Conservation (phyloP, 108 stramenopile species). For the Epithemia pelagica region DNA sequence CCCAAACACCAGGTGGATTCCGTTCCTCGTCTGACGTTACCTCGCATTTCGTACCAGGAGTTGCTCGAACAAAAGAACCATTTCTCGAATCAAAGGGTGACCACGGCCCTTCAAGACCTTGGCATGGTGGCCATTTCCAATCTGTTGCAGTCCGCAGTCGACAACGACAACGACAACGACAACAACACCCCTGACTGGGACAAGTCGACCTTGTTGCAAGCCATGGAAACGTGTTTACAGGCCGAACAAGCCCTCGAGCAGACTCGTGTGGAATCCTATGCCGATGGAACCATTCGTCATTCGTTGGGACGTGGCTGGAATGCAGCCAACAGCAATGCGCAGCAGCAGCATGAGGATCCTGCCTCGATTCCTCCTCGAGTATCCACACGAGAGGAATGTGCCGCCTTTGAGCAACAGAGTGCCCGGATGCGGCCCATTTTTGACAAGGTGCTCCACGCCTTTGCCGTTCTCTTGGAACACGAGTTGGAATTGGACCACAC, state of each 20-base stretch:
- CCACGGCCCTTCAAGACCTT: conserved; percentile 18
- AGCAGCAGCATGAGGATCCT: background rate
- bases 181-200: background rate
- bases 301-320: conserved; percentile 30
- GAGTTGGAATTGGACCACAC: background rate
- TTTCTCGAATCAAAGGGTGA: background rate
- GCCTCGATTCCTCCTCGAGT: background rate
- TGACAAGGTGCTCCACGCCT: conserved; percentile 13
- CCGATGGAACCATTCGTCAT: conserved; percentile 29
- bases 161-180: background rate
- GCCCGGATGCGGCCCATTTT: conserved; percentile 18
- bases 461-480: conserved; percentile 10
- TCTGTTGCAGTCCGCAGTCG: conserved; percentile 10
- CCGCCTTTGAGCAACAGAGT: conserved; percentile 13
- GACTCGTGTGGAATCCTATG: conserved; percentile 9
- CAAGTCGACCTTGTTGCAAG: background rate
- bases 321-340: background rate
- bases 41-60: background rate
- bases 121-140: conserved; percentile 34
- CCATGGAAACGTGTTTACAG: conserved; percentile 14
- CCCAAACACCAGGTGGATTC: background rate
- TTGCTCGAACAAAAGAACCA: background rate
- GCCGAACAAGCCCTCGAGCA: conserved; percentile 1
- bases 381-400: conserved; percentile 6
- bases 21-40: background rate